Evolutionary conservation across 139 green algal genomes (phyloP).

Genomic region (Chlamydomonas asymmetrica): DNA sequence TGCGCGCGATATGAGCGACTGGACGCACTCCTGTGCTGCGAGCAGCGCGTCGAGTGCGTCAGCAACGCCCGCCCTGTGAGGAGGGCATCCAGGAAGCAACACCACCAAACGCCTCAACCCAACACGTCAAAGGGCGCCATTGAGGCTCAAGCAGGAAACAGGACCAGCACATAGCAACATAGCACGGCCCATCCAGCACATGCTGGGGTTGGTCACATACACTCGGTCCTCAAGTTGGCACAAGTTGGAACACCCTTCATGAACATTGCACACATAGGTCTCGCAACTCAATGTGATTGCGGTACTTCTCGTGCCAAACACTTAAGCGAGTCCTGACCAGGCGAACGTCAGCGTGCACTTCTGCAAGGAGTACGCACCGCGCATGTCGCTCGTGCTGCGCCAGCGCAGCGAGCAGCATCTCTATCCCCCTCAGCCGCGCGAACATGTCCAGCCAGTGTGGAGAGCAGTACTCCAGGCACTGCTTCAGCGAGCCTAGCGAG

Average conservation of each 20-base stretch:
- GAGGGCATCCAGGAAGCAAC: not conserved
- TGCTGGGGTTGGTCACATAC: not conserved
- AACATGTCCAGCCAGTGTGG: slow-evolving; percentile 23
- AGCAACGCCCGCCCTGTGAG: not conserved
- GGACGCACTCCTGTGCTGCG: slow-evolving; percentile 11
- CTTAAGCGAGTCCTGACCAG: not conserved
- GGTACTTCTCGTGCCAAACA: not conserved
- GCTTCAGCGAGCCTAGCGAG: slow-evolving; percentile 18
- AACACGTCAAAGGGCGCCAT: not conserved
- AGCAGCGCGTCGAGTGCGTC: slow-evolving; percentile 28
- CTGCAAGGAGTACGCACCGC: not conserved
- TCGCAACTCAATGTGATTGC: not conserved
- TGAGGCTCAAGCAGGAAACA: not conserved
- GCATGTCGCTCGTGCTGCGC: slow-evolving; percentile 4
- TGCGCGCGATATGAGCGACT: slow-evolving; percentile 6
- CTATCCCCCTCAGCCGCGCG: slow-evolving; percentile 3
- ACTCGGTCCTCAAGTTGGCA: not conserved
- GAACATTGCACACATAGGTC: not conserved
- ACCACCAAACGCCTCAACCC: no score
- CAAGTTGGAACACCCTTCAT: not conserved
- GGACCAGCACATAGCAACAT: not conserved
- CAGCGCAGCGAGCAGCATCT: slow-evolving; percentile 18
- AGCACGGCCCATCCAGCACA: not conserved
- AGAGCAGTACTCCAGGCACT: slow-evolving; percentile 43
- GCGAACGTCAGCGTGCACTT: not conserved